Evolutionary conservation across 2,329 filamentous ascomycete species (phyloP), one percentile per base, ranked within the genome.

Genomic region (Ceratocystiopsis brevicomis): DNA sequence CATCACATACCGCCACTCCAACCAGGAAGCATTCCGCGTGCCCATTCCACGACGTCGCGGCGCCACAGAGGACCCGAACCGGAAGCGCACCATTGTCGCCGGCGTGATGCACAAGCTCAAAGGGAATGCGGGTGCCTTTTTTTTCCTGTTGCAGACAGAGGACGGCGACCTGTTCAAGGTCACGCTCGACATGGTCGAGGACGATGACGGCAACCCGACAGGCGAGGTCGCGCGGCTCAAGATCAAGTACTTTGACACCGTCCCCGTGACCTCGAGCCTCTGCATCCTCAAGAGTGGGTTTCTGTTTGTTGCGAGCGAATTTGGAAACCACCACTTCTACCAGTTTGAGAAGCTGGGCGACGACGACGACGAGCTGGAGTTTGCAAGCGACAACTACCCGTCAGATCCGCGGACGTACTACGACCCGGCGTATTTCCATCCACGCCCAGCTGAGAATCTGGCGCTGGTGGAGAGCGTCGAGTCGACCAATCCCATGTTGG

Each of bases 101-200:
- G 90, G 90, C 41, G 86, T 94, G n/a, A 88, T 96, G 77, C 90
- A 98, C 63, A 93, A 92, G 59, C 78, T 95, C 57, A 88, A 90
- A 54, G 75, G 76, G 47, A 78, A 69, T 46, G 69, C 68, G 6
- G 86, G 86, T 25, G 86, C 87, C 2, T 98, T 98, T 64, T 99
- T 98, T 66, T 94, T 96, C 58, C 72, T 99, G 3, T 65, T 98
- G 1, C 90, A 99, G 58, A 86, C 83, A 0, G 90, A 98, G 45
- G 92, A 98, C 57, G 90, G 90, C n/a, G 92, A 98, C 59, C 67
- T 98, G 8, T 96, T 98, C 70, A 96, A 96, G 59, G 73, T 96
- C 41, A 95, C 81, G 0, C 77, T 98, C 47, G 86, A 95, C 50
- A 88, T 95, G 77, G 71, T 78, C 11, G 80, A 87, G 52, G 83